These are phyloP conservation scores for Hymenoscyphus linearis DNA, from an alignment of 2,329 filamentous ascomycete genomes.

Conservation along the genomic window DNA sequence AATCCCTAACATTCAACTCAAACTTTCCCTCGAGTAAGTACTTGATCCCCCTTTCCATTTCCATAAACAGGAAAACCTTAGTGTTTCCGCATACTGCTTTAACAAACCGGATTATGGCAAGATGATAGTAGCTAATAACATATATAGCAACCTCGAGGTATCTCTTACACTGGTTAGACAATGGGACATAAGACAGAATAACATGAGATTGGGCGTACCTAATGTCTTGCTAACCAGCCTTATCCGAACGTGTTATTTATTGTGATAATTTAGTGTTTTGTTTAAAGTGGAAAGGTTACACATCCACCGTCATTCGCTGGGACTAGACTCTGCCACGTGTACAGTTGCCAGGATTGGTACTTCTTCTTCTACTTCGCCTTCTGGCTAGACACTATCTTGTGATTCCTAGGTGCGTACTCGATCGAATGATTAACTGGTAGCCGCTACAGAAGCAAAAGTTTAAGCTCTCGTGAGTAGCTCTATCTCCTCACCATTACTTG, in stretches of 20 bases:
- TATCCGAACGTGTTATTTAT: too few species aligned
- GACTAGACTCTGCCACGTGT: conserved; percentile 1
- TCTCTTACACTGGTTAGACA: too few species aligned
- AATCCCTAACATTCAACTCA: conserved; percentile 9
- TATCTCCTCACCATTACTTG: conserved; percentile 1
- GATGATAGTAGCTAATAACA: conserved; percentile 63
- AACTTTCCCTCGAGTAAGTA: conserved; percentile 14
- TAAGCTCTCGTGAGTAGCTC: conserved; percentile 4
- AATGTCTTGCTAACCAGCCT: too few species aligned
- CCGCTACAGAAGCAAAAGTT: conserved; percentile 13
- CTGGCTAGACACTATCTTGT: conserved; percentile 9
- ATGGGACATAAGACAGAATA: too few species aligned
- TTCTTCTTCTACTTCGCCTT: conserved; percentile 17
- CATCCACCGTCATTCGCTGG: conserved; percentile 9
- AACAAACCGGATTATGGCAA: conserved; percentile 59
- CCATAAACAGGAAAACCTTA: conserved; percentile 11
- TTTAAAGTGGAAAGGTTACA: neutral
- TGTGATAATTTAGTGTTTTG: too few species aligned
- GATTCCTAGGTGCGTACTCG: conserved; percentile 11
- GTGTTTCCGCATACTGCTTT: conserved; percentile 38
- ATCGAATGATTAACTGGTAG: conserved; percentile 5
- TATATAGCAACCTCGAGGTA: conserved; percentile 54
- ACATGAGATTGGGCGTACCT: too few species aligned
- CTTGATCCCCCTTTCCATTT: conserved; percentile 8
- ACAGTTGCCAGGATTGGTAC: conserved; percentile 10